Conservation (phyloP, 2,329 filamentous ascomycete species). For the Cadophora luteo-olivacea region DNA sequence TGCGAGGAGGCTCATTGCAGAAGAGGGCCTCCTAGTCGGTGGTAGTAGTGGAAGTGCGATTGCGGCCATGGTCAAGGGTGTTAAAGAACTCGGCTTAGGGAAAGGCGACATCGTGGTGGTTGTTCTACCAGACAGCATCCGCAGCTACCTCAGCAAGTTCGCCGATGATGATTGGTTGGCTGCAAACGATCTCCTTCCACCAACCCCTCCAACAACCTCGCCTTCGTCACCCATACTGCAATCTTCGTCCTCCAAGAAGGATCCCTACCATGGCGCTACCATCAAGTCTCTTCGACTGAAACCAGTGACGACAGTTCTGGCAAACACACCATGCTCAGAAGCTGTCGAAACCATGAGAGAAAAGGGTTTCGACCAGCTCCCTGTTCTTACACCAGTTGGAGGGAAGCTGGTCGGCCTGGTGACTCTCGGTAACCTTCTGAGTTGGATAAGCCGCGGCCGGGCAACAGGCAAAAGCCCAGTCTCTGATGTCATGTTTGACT, state of each 20-base stretch:
- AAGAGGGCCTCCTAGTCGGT: conserved; percentile 92
- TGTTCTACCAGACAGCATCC: conserved; percentile 91
- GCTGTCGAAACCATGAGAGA: conserved; percentile 99
- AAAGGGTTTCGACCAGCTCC: conserved; percentile 96
- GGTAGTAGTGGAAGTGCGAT: conserved; percentile 94
- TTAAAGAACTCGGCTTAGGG: conserved; percentile 76
- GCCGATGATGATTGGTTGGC: conserved; percentile 99
- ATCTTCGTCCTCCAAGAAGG: conserved; percentile 51
- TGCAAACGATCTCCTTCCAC: conserved; percentile 87
- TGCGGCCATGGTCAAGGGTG: conserved; percentile 78
- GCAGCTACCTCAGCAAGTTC: conserved; percentile 98
- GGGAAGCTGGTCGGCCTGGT: conserved; percentile 86
- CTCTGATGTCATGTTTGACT: conserved; percentile 95
- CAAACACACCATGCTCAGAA: conserved; percentile 75
- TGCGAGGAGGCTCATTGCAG: conserved; percentile 87
- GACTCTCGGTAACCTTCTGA: conserved; percentile 92
- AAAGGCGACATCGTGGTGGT: conserved; percentile 91
- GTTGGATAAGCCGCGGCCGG: conserved; percentile 84
- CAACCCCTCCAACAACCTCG: conserved; percentile 55
- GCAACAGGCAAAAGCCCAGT: conserved; percentile 77
- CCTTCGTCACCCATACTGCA: conserved; percentile 48
- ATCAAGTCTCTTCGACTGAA: conserved; percentile 87
- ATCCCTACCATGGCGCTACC: conserved; percentile 80
- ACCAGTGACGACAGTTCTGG: conserved; percentile 85
- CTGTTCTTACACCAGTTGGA: conserved; percentile 76